These are phyloP conservation scores for Rhododendron kiyosumense DNA, from an alignment of 148 eudicot species.

Conservation along the genomic window DNA sequence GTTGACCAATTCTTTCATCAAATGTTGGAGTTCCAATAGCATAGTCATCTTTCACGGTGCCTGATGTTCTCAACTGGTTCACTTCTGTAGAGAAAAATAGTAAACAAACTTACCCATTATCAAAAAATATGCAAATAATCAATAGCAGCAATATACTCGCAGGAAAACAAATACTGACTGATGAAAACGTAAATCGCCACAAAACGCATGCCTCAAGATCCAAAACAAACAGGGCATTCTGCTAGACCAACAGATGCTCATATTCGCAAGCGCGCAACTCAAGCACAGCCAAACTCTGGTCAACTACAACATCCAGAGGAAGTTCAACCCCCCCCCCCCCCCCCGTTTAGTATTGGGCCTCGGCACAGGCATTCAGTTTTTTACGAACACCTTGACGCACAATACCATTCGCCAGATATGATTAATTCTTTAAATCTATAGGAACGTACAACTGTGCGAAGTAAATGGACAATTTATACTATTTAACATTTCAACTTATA, in stretches of 20 bases:
- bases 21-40: conserved; percentile 81
- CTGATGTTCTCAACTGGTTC: conserved; percentile 90
- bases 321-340: conserved; percentile 9
- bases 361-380: too few species aligned
- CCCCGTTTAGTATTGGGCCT: too few species aligned
- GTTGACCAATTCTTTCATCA: conserved; percentile 66
- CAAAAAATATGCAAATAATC: conserved; percentile 81
- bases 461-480: too few species aligned
- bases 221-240: conserved; percentile 55
- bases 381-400: too few species aligned
- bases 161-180: conserved; percentile 60
- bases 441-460: too few species aligned
- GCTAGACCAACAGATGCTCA: too few species aligned
- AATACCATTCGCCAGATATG: too few species aligned
- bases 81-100: conserved; percentile 86
- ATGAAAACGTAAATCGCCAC: conserved; percentile 68
- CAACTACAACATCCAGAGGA: too few species aligned
- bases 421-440: too few species aligned
- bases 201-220: conserved; percentile 55
- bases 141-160: conserved; percentile 77
- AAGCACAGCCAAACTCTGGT: too few species aligned
- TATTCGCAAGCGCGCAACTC: too few species aligned
- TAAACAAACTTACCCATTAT: conserved; percentile 76
- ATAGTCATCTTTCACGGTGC: conserved; percentile 88
- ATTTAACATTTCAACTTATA: too few species aligned